Base-by-base conservation (phyloP, 2,329 filamentous ascomycete genomes). In the Dryadomyces sulphureus region DNA sequence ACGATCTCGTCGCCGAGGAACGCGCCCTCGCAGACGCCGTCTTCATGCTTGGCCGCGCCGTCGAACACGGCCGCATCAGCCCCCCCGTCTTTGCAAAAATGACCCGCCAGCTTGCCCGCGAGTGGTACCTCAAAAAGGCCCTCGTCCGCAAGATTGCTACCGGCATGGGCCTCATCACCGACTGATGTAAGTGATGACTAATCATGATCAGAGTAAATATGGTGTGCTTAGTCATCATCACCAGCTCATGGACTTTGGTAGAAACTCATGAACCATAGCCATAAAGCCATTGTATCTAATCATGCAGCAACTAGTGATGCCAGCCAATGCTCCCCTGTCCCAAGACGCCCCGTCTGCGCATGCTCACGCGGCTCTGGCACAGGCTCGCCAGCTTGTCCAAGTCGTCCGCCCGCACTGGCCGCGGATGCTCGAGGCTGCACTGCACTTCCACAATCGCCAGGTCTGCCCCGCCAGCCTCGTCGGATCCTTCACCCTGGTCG, bases 1-100 rank as follows among this genome's bases (percentile, higher is more conserved):
- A 96, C 62, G 79, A 81, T 41, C 69, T 93, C 2, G 85, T 89
- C 24, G 87, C 88, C 1, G 92, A 98, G 59, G 90, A 95, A 64
- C 74, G 82, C 53, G 88, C 84, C 3, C 74, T 94, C 41, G 83
- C 82, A 27, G 90, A 95, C 59, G 84, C 87, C 3, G 78, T 96
- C 51, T 94, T 92, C 57, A 80, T 88, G 51, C 67, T 93, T 14
- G 82, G 83, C 1, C 68, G 81, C 47, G 85, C 81, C 1, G 72
- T 90, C 19, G 84, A 90, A 60, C 70, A 72, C 45, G 85, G 85
- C 4, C 69, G 83, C 45, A 73, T 92, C 21, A 72, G 73, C 11
- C 75, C 81, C 5, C 72, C 76, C n/a, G 78, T 82, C 0, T 92
- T 90, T 65, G 78, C 85, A 22, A 84, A 83, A 68, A 81, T 80